Percentiles rank a stretch among this genome's conserved stretches.
These are phyloP conservation scores for Ascochyta clinopodiicola DNA, from an alignment of 2,329 filamentous ascomycete species.

Conservation along the genomic window DNA sequence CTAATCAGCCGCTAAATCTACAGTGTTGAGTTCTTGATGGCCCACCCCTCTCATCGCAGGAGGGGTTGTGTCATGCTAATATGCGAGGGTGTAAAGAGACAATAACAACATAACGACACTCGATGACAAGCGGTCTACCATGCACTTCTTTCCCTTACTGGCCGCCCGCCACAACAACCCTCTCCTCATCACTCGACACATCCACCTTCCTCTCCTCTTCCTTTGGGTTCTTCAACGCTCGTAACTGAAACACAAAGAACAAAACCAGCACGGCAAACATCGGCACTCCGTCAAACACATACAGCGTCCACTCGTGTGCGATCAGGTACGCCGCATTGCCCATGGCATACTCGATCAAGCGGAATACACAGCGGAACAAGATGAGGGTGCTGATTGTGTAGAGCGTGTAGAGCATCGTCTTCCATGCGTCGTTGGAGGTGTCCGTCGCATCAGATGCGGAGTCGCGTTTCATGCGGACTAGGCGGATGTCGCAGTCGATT, in stretches of 20 bases:
- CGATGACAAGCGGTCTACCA: no score
- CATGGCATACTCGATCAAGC: constrained; percentile 58
- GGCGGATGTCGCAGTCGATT: constrained; percentile 39
- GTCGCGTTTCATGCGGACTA: constrained; percentile 19
- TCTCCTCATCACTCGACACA: constrained; percentile 1
- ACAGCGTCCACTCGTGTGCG: constrained; percentile 54
- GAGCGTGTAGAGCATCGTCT: constrained; percentile 46
- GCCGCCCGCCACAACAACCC: neutral
- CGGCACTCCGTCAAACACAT: constrained; percentile 56
- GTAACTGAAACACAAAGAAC: constrained; percentile 28
- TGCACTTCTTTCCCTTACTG: neutral
- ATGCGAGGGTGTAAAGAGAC: no score
- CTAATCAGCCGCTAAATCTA: no score
- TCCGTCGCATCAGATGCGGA: neutral
- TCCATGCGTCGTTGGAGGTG: constrained; percentile 22
- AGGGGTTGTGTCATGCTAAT: no score
- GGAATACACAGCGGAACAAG: constrained; percentile 58
- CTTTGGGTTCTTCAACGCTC: neutral
- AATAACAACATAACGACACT: no score
- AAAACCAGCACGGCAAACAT: constrained; percentile 54
- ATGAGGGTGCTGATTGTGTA: constrained; percentile 58
- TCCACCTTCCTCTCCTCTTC: neutral
- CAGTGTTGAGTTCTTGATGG: no score
- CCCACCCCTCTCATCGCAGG: no score
- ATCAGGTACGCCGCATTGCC: constrained; percentile 56